Base-by-base conservation (phyloP, 176 grass and related monocot species). In the Oryza meridionalis region DNA sequence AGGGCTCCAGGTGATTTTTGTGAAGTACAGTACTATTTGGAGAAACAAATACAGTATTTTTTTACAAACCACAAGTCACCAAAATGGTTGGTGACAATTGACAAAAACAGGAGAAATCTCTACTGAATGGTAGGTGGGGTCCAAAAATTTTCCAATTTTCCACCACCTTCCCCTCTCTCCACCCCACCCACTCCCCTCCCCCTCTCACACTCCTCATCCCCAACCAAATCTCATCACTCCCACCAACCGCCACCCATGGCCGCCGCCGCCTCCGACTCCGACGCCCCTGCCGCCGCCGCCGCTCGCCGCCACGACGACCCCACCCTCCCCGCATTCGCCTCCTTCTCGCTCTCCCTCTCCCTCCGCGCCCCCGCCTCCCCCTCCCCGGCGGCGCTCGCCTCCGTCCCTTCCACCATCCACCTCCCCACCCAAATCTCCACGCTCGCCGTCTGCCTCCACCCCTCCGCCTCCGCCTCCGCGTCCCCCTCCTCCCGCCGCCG, bases 391-490 rank as follows among this genome's bases (percentile, higher is more conserved):
- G 17, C 85, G 21, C 76, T 90, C 69, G 68, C 80, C 61, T 92
- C 84, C 74, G 69, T 76, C 42, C 79, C 89, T 35, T 82, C 90
- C 73, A 93, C 86, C 82, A 69, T 89, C 74, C 68, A 88, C 61
- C 87, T 95, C 29, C 91, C 92, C 84, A 90, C 86, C 72, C 85
- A 83, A 68, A 85, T 89, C 66, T 85, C 85, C 14, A 85, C 87
- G 10, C 89, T 93, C 86, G 47, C 91, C 13, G 58, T 83, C 85
- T 85, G 83, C 77, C 79, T 97, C 11, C 72, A 90, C 70, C 83
- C 89, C 9, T 73, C 82, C 71, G 47, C 67, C 17, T 68, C 73
- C 13, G 53, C 83, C 17, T 68, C 73, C 17, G 53, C 83, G 11
- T 81, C 79, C 26, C 80, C 86, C 9, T 86, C 84, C 1, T 80